These are phyloP conservation scores for Nicotiana rustica DNA, from an alignment of 305 asterid genomes.

Conservation along the genomic window DNA sequence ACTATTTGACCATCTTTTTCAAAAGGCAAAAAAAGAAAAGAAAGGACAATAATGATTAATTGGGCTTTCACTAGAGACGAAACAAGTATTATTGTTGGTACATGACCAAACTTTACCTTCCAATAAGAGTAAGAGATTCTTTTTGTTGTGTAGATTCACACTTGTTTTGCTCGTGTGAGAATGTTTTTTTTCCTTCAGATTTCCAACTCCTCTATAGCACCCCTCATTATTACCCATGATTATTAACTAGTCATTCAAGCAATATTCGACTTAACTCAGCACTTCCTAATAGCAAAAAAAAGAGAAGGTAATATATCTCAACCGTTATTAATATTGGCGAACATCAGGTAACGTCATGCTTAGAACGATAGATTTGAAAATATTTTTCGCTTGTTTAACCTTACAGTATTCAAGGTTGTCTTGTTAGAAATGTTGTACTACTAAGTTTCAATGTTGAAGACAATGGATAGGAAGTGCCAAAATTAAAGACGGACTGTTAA, in stretches of 20 bases:
- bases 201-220: background rate
- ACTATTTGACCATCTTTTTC: slow-evolving; percentile 32
- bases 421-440: background rate
- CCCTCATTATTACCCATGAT: too few species aligned
- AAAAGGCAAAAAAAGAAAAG: background rate
- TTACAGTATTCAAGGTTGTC: background rate
- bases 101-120: slow-evolving; percentile 28
- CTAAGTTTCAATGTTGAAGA: background rate
- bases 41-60: slow-evolving; percentile 27
- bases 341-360: background rate
- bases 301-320: background rate
- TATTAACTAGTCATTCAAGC: background rate
- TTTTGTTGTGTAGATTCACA: slow-evolving; percentile 20
- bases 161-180: slow-evolving; percentile 29
- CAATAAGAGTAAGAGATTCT: background rate
- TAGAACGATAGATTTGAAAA: background rate
- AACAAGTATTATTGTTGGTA: slow-evolving; percentile 23
- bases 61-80: background rate
- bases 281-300: too few species aligned
- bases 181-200: background rate
- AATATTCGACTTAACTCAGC: background rate
- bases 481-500: background rate
- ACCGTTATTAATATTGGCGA: background rate
- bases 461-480: background rate
- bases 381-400: background rate